A percentile compares a stretch with the other conserved stretches of the same genome.
Evolutionary conservation across 2,329 filamentous ascomycete species (phyloP).

Genomic region (Sporothrix euskadiensis): DNA sequence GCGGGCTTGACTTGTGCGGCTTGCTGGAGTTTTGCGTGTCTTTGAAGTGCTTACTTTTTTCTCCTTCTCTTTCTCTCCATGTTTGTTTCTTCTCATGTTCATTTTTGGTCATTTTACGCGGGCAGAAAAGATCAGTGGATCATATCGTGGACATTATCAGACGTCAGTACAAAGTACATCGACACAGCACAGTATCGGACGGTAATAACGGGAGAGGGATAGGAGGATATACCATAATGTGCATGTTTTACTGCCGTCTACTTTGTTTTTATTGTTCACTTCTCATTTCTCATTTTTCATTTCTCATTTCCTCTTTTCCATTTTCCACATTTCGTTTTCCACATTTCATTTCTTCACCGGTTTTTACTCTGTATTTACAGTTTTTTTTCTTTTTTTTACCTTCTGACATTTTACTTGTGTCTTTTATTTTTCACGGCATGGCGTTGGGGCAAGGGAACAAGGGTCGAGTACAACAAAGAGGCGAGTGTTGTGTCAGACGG

Average conservation of each 20-base stretch:
- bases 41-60: neutral
- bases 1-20: neutral
- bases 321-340: neutral
- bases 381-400: neutral
- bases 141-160: neutral
- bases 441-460: neutral
- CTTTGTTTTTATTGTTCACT: neutral
- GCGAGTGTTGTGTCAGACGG: neutral
- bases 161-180: neutral
- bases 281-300: neutral
- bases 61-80: neutral
- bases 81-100: neutral
- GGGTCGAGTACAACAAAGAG: neutral
- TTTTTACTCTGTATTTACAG: neutral
- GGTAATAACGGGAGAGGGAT: neutral
- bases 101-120: neutral
- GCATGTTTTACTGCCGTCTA: constrained; percentile 7
- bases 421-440: neutral
- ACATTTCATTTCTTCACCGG: neutral
- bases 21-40: constrained; percentile 6
- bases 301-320: neutral
- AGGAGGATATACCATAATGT: neutral
- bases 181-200: neutral
- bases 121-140: neutral
- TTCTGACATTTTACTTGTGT: neutral